These are phyloP conservation scores for Boletus rubescentipes DNA, from an alignment of 768 basidiomycete species.

Conservation along the genomic window DNA sequence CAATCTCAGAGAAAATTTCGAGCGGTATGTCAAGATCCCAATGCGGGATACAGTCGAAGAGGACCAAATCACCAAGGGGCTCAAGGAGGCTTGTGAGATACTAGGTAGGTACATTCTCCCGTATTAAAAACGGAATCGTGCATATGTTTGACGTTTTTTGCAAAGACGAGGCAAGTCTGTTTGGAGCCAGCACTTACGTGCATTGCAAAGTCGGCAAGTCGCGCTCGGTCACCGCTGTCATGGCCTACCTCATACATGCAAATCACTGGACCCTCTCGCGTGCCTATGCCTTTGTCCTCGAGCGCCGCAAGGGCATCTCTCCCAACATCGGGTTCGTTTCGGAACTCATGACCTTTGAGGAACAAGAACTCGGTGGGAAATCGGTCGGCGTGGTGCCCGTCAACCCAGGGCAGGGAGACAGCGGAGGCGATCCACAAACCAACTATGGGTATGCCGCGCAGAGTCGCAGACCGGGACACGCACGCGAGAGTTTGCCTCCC, in stretches of 20 bases:
- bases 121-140: background rate
- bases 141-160: background rate
- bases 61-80: slow-evolving; percentile 76
- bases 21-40: slow-evolving; percentile 81
- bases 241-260: slow-evolving; percentile 96
- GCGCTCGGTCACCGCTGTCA: slow-evolving; percentile 92
- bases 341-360: slow-evolving; percentile 96
- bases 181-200: slow-evolving; percentile 87
- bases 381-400: slow-evolving; percentile 26
- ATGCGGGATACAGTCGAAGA: slow-evolving; percentile 98
- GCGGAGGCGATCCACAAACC: slow-evolving; percentile 27
- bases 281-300: slow-evolving; percentile 90
- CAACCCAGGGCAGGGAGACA: slow-evolving; percentile 16
- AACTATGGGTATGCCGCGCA: slow-evolving; percentile 46
- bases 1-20: slow-evolving; percentile 65
- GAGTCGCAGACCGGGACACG: slow-evolving; percentile 57
- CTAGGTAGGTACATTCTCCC: slow-evolving; percentile 58
- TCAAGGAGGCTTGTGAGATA: slow-evolving; percentile 82
- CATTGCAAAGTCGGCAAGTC: slow-evolving; percentile 98
- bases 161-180: slow-evolving; percentile 87
- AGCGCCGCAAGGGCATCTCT: slow-evolving; percentile 90
- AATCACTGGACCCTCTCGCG: slow-evolving; percentile 95
- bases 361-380: slow-evolving; percentile 75
- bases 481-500: slow-evolving; percentile 64
- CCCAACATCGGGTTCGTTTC: slow-evolving; percentile 98